Evolutionary conservation across 352 stramenopile species (phyloP), one percentile per base, ranked within the genome.

Genomic region (Phytophthora macrochlamydospora): DNA sequence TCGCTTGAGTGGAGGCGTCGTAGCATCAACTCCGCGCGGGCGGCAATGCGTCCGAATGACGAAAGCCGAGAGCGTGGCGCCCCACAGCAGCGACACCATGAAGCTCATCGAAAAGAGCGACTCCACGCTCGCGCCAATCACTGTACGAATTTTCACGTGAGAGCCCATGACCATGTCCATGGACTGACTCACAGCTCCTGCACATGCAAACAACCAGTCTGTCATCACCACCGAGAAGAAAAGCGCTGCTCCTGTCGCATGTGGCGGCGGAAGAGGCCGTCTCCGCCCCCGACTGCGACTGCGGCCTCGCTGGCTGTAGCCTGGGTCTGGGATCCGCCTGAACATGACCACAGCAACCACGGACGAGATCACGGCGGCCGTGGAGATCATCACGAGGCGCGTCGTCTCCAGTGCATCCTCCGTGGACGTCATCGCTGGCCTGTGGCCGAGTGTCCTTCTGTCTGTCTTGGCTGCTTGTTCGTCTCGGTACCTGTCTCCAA

Each of bases 171-270:
- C 76, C 58, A 90, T 69, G 49, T 85, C 60, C 61, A 86, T 77
- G 3, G 82, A 79, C 43, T 87, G 73, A 56, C 76, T 82, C 49
- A 89, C 56, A 3, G 84, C 76, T 3, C 79, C 79, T n/a, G 73
- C 62, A 33, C 72, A 67, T 4, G 73, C 73, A 53, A 90, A 85
- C 24, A 87, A 59, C 72, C 75, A 82, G 70, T 90, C 81, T 7
- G 78, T 79, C 54, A 89, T 76, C 7, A 86, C 63, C 42, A 86
- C 71, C 28, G 73, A 81, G 59, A 81, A 83, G 58, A 81, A 89
- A 35, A 90, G 77, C 38, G 79, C 79, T 31, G 72, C 75, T 8
- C 82, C 67, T n/a, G 71, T 75, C 8, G 54, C 61, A 43, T 78
- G 50, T 7, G 69, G 68, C 14, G 75, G 56, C 13, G 71, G 44